These are phyloP conservation scores for Exserohilum turcica DNA, from an alignment of 2,329 filamentous ascomycete species.

Conservation along the genomic window DNA sequence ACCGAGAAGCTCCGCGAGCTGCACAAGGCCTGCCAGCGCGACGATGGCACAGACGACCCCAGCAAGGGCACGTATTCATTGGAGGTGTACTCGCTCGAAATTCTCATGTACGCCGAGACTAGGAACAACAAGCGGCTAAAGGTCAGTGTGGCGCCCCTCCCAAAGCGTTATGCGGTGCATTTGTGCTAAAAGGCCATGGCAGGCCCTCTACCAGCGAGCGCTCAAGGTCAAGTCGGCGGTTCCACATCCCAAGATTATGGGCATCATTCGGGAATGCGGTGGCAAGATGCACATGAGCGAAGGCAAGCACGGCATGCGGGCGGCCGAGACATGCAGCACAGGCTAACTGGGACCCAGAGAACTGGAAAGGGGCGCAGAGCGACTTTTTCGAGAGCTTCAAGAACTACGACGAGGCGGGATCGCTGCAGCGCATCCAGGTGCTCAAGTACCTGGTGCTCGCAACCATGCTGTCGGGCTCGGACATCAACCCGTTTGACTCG, in stretches of 20 bases:
- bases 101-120: conserved; percentile 97
- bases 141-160: conserved; percentile 50
- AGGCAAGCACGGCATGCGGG: conserved; percentile 46
- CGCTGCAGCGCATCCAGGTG: conserved; percentile 93
- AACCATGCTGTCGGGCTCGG: conserved; percentile 97
- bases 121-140: conserved; percentile 98
- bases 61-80: conserved; percentile 96
- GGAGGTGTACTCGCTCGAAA: conserved; percentile 95
- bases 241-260: conserved; percentile 98
- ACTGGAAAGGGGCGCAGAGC: conserved; percentile 95
- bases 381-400: conserved; percentile 99
- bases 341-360: conserved; percentile 63
- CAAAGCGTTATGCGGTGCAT: conserved; percentile 27
- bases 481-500: conserved; percentile 98
- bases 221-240: conserved; percentile 94
- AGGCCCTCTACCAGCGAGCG: conserved; percentile 84
- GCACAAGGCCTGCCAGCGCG: conserved; percentile 83
- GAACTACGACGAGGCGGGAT: conserved; percentile 98
- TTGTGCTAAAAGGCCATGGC: conserved; percentile 26
- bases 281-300: conserved; percentile 99
- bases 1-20: conserved; percentile 85
- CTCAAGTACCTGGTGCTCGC: conserved; percentile 95
- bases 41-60: conserved; percentile 86
- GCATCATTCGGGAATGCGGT: conserved; percentile 96
- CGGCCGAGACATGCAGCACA: conserved; percentile 16